A percentile compares a stretch with the other conserved stretches of the same genome.
Evolutionary conservation across 441 rosid species (phyloP).

Genomic region (Pelargonium australe): DNA sequence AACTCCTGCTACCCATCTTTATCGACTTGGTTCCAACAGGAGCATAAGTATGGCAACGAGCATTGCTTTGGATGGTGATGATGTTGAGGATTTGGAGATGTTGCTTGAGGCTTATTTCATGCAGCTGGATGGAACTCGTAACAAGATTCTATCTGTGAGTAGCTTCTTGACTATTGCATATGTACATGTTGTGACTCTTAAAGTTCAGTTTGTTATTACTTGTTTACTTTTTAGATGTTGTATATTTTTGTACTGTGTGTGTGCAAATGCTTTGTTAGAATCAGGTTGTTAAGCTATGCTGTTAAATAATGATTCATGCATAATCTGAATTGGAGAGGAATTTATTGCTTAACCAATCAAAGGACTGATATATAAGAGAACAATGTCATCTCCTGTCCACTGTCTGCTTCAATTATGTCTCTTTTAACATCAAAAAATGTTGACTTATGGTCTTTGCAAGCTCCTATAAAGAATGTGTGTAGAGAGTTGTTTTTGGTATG

Average conservation of each 20-base stretch:
- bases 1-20: constrained; percentile 28
- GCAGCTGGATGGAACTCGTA: constrained; percentile 91
- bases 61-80: constrained; percentile 44
- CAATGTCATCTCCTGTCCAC: background rate
- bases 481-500: background rate
- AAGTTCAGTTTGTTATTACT: background rate
- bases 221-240: background rate
- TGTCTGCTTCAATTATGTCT: background rate
- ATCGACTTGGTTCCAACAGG: constrained; percentile 49
- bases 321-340: background rate
- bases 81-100: constrained; percentile 91
- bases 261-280: background rate
- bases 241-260: background rate
- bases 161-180: background rate
- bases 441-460: background rate
- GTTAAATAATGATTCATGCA: background rate
- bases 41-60: constrained; percentile 61
- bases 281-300: background rate
- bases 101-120: constrained; percentile 89
- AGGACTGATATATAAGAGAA: background rate
- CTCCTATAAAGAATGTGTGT: background rate
- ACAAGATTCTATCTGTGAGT: constrained; percentile 88
- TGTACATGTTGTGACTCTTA: background rate
- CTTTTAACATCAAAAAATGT: background rate
- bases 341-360: constrained; percentile 3